Evolutionary conservation across 208 protist genomes (phyloP), one percentile per base, ranked within the genome.

Genomic region (Tritrichomonas musculus): DNA sequence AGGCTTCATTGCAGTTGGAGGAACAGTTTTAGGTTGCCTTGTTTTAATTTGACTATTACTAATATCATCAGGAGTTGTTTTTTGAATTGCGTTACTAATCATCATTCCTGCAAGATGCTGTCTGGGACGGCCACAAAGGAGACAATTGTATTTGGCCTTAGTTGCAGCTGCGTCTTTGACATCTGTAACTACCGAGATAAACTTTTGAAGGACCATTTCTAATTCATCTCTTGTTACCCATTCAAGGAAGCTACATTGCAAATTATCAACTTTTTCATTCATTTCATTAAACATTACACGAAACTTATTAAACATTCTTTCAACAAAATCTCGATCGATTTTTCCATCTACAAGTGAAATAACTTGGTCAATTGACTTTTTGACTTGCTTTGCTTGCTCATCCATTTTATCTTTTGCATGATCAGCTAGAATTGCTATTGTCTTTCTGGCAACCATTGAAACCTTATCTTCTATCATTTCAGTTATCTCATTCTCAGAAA

Each of bases 261-360:
- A 41, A 36, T 77, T 77, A 13, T 77, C 69, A 41, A 77, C 14
- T 36, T 77, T 25, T 11, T 77, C 69, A 36, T 77, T 77, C 30
- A 77, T 41, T 13, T 25, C 36, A 2, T 36, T 36, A 13, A 77
- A 41, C 69, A 77, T 77, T 36, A 77, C 69, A 17, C 69, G 25
- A 33, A 77, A 77, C 33, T 77, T 77, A 36, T 77, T 77, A 36
- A 77, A 77, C 69, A 77, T 77, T 44, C 30, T 77, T 36, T 77
- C 69, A 36, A 77, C 69, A 44, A 77, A 77, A 13, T 77, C 69
- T 44, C 69, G 33, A 36, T 77, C 69, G 33, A 77, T 36, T 77
- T 77, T 77, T 44, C 44, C 44, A 36, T 77, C 69, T 13, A 77
- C 30, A 4, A 77, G 17, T 22, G 53, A 22, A 22, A 60, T 17